Percentiles rank a stretch among this genome's conserved stretches.
phyloP scores from a whole-genome alignment of 176 grass and related monocot species.

The Cenchrus purpureus region DNA sequence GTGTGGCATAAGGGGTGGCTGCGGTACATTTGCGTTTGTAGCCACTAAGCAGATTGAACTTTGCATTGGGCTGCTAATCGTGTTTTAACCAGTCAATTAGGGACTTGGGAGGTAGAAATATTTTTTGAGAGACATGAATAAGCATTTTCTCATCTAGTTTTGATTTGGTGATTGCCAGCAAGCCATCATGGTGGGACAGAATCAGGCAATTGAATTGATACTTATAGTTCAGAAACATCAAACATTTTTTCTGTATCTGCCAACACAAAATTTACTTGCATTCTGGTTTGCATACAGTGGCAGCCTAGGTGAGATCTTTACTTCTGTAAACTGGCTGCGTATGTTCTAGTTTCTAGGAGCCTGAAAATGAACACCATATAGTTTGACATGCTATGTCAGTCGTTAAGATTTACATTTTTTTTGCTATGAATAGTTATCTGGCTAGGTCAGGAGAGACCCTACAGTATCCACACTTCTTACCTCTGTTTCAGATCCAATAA shows the following conservation, averaged over 20 bases:
- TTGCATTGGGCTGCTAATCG: not conserved
- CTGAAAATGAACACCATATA: not conserved
- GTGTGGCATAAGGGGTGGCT: not conserved
- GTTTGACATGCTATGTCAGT: not conserved
- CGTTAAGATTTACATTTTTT: not conserved
- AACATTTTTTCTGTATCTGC: not conserved
- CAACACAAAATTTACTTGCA: not conserved
- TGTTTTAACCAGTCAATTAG: not conserved
- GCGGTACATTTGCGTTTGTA: not conserved
- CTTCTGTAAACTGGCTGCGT: not conserved
- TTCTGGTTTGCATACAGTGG: not conserved
- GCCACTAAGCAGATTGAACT: not conserved
- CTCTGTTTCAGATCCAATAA: not conserved
- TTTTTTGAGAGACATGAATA: not conserved
- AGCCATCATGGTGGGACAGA: not conserved
- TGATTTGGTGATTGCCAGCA: not conserved
- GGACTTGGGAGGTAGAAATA: not conserved
- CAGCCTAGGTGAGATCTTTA: not conserved
- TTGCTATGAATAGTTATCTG: not conserved
- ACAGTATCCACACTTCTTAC: not conserved
- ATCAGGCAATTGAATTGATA: not conserved
- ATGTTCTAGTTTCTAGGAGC: constrained; percentile 6
- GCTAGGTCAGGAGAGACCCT: not conserved
- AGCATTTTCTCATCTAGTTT: not conserved
- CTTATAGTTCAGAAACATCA: not conserved